Base-by-base conservation (phyloP, 352 stramenopile species). In the Globisporangium paddicum region DNA sequence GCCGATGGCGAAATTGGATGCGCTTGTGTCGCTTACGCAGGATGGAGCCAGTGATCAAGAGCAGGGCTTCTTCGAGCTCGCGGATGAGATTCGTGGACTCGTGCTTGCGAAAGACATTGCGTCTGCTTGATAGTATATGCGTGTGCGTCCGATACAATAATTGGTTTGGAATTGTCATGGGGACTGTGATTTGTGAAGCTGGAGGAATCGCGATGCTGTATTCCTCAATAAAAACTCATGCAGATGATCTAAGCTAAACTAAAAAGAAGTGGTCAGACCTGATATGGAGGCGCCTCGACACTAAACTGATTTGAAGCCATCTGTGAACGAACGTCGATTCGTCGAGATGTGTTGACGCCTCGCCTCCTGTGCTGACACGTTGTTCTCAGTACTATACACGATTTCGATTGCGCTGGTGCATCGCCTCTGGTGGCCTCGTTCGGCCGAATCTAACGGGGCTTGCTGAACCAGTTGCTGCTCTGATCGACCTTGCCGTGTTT, bases 401-500 rank as follows among this genome's bases (percentile, higher is more conserved):
- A 35, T n/a, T 53, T 38, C n/a, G 47, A 53, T n/a, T 26, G 26
- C 3, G n/a, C 28, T 53, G 28, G 13, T 50, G 19, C 9, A 40
- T 21, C 19, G 25, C 23, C 25, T 14, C 14, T 40, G 30, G 23
- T 60, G 28, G 14, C 38, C 16, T 32, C 40, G 26, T 7, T 11
- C 40, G n/a, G 25, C 5, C 21, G 5, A 26, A 13, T n/a, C 44
- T 55, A 62, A 44, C 41, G 41, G 25, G 40, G 18, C 41, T 51
- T 52, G 53, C 53, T 60, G 40, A 85, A 83, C 76, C 76, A 86
- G 63, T 75, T 83, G 63, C 81, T 75, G 49, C 64, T 73, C 35
- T 67, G 61, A 35, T 82, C 70, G 30, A 62, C 60, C 58, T 67
- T 76, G 61, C 73, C 66, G 23, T 79, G 62, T 26, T 49, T 63